Percentiles rank a stretch among this genome's conserved stretches.
These are phyloP conservation scores for Cyphellophora attinorum DNA, from an alignment of 2,329 filamentous ascomycete genomes.

Conservation along the genomic window DNA sequence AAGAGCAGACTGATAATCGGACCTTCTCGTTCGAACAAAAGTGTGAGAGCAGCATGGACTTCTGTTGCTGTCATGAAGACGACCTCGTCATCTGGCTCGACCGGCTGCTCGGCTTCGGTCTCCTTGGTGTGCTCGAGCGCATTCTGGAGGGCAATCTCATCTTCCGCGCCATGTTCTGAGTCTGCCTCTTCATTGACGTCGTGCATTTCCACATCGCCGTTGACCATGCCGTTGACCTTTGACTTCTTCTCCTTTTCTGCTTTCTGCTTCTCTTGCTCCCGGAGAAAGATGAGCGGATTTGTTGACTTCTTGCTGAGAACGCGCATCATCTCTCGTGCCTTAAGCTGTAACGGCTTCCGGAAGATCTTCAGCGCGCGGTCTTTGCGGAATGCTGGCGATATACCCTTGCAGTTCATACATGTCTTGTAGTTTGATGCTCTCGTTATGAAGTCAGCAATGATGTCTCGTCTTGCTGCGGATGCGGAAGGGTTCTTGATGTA, in stretches of 20 bases:
- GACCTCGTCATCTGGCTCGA: conserved; percentile 43
- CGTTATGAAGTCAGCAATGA: conserved; percentile 74
- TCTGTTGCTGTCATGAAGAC: conserved; percentile 75
- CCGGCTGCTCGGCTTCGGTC: conserved; percentile 19
- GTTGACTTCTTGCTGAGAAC: conserved; percentile 54
- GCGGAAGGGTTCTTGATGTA: conserved; percentile 74
- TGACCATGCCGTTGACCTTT: conserved; percentile 12
- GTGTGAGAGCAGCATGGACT: conserved; percentile 65
- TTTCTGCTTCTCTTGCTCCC: conserved; percentile 35
- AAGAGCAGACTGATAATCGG: conserved; percentile 81
- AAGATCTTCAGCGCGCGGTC: conserved; percentile 92
- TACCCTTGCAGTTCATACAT: conserved; percentile 57
- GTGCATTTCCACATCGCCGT: conserved; percentile 38
- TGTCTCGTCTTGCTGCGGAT: conserved; percentile 61
- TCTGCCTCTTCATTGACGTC: conserved; percentile 36
- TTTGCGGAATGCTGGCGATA: conserved; percentile 77
- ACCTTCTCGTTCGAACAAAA: conserved; percentile 79
- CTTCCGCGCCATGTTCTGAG: conserved; percentile 49
- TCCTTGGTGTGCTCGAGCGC: conserved; percentile 24
- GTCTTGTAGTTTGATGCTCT: conserved; percentile 59
- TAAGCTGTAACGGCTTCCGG: conserved; percentile 63
- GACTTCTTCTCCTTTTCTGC: conserved; percentile 19
- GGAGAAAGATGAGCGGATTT: conserved; percentile 59
- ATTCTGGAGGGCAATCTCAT: conserved; percentile 47
- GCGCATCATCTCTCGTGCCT: conserved; percentile 67